Conservation (phyloP, 768 basidiomycete genomes). For the Kwoniella shandongensis region DNA sequence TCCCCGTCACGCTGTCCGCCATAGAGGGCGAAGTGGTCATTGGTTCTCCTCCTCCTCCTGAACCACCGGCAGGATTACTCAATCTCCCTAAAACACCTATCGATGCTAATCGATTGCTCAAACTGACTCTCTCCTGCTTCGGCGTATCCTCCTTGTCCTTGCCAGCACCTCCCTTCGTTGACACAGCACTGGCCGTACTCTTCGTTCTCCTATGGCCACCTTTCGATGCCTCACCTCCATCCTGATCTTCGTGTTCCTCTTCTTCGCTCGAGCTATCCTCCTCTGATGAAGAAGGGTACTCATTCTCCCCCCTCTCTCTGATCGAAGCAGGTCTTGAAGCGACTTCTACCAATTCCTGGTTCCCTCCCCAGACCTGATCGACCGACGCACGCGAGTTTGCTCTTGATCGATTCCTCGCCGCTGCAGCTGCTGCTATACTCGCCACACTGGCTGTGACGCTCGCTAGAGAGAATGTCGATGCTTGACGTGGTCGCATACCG, state of each 20-base stretch:
- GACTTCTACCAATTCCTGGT: conserved; percentile 64
- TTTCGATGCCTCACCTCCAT: not conserved
- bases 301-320: conserved; percentile 44
- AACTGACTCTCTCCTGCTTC: conserved; percentile 61
- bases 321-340: conserved; percentile 59
- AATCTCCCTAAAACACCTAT: conserved; percentile 58
- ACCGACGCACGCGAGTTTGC: conserved; percentile 37
- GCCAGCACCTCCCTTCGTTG: conserved; percentile 2
- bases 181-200: conserved; percentile 35
- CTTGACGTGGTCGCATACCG: conserved; percentile 70
- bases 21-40: conserved; percentile 53
- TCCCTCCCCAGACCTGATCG: conserved; percentile 41
- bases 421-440: conserved; percentile 57
- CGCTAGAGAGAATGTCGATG: conserved; percentile 79
- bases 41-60: conserved; percentile 50
- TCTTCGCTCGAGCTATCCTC: conserved; percentile 15
- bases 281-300: conserved; percentile 43
- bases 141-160: conserved; percentile 21
- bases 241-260: conserved; percentile 3
- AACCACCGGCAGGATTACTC: conserved; percentile 13
- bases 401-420: conserved; percentile 40
- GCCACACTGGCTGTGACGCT: conserved; percentile 70
- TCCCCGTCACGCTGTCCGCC: conserved; percentile 8
- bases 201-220: conserved; percentile 2
- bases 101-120: conserved; percentile 78